Evolutionary conservation across 2,329 filamentous ascomycete genomes (phyloP).

Genomic region (Tolypocladium amazonense): DNA sequence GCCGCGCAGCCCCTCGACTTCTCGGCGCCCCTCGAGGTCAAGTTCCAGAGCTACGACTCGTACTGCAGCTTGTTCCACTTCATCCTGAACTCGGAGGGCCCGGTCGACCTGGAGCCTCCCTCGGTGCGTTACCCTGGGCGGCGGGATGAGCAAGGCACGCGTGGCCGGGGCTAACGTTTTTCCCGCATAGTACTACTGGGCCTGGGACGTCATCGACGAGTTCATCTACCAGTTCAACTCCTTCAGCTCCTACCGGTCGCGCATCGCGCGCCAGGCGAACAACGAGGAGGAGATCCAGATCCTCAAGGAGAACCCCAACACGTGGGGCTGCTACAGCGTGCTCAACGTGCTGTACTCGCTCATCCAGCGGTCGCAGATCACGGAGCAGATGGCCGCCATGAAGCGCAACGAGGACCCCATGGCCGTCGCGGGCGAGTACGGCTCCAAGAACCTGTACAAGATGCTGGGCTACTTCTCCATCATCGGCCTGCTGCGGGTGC

Average conservation of each 20-base stretch:
- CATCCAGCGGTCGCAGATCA: slow-evolving; percentile 96
- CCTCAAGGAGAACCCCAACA: slow-evolving; percentile 93
- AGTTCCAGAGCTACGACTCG: slow-evolving; percentile 97
- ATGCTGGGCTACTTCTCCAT: slow-evolving; percentile 99
- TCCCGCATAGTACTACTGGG: slow-evolving; percentile 80
- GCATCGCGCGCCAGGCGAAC: slow-evolving; percentile 69
- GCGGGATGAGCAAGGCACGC: not conserved
- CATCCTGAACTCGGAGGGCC: slow-evolving; percentile 98
- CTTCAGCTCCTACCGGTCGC: slow-evolving; percentile 93
- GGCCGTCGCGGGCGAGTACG: slow-evolving; percentile 88
- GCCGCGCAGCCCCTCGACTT: slow-evolving; percentile 94
- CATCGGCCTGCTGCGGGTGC: slow-evolving; percentile 89
- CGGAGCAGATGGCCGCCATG: slow-evolving; percentile 89
- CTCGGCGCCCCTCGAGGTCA: slow-evolving; percentile 88
- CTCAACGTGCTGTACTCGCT: slow-evolving; percentile 98
- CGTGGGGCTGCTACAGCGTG: slow-evolving; percentile 98
- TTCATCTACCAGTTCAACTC: slow-evolving; percentile 99
- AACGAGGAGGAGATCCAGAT: slow-evolving; percentile 90
- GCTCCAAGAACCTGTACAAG: slow-evolving; percentile 85
- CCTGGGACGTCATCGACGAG: slow-evolving; percentile 99
- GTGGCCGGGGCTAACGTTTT: slow-evolving; percentile 2
- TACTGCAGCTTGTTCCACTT: slow-evolving; percentile 99
- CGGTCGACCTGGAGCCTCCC: slow-evolving; percentile 91
- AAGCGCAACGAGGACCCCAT: slow-evolving; percentile 87
- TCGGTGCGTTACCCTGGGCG: slow-evolving; percentile 54